These are phyloP conservation scores for Rosa chinensis DNA, from an alignment of 306 rosid species.

Conservation along the genomic window DNA sequence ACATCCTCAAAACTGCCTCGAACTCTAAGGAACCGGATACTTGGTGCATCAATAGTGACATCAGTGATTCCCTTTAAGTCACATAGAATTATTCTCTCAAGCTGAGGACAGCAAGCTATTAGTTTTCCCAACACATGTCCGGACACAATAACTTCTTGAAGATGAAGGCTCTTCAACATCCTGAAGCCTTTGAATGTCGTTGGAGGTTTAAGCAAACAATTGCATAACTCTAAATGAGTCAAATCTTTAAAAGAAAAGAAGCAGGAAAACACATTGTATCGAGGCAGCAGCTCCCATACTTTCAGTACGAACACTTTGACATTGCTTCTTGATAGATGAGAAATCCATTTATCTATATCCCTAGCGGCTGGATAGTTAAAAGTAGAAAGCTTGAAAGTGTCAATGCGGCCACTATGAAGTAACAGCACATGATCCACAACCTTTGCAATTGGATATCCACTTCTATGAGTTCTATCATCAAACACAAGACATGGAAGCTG, in stretches of 20 bases:
- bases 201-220: slow-evolving; percentile 51
- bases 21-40: neutral
- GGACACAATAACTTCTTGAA: slow-evolving; percentile 16
- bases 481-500: slow-evolving; percentile 51
- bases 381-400: slow-evolving; percentile 50
- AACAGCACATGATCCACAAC: slow-evolving; percentile 49
- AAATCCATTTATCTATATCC: slow-evolving; percentile 55
- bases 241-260: slow-evolving; percentile 47
- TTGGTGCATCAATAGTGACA: neutral
- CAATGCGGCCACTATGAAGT: slow-evolving; percentile 49
- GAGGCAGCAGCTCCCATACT: slow-evolving; percentile 35
- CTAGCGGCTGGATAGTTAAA: slow-evolving; percentile 21
- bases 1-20: slow-evolving; percentile 49
- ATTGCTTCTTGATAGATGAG: slow-evolving; percentile 39
- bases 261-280: slow-evolving; percentile 42
- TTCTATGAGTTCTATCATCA: neutral
- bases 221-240: slow-evolving; percentile 46
- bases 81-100: neutral
- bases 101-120: neutral
- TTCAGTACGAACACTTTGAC: slow-evolving; percentile 53
- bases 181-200: slow-evolving; percentile 38
- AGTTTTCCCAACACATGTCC: neutral
- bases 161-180: slow-evolving; percentile 60
- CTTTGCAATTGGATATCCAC: neutral
- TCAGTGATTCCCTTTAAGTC: neutral